These are phyloP conservation scores for Takashimella tepidaria DNA, from an alignment of 1,284 basidiomycete species.

Conservation along the genomic window DNA sequence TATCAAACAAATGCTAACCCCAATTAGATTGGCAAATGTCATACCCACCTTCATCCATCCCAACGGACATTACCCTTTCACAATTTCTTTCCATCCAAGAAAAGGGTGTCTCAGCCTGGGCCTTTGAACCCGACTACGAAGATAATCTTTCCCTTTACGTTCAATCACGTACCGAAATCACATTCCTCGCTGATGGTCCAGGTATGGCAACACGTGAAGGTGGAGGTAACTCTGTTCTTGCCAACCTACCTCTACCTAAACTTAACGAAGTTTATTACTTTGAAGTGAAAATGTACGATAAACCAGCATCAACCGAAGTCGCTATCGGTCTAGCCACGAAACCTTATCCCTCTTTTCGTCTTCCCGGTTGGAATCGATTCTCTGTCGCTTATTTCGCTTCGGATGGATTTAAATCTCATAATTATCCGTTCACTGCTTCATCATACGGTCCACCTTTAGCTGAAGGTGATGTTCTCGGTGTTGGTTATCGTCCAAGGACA, in stretches of 20 bases:
- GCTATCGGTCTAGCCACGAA: conserved; percentile 89
- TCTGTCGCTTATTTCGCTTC: conserved; percentile 92
- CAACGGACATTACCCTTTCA: conserved; percentile 92
- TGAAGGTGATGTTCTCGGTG: conserved; percentile 89
- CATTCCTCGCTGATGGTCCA: conserved; percentile 88
- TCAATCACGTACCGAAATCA: conserved; percentile 88
- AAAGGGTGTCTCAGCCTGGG: conserved; percentile 96
- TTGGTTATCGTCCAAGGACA: conserved; percentile 86
- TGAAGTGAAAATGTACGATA: conserved; percentile 97
- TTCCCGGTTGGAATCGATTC: conserved; percentile 80
- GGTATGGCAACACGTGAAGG: conserved; percentile 55
- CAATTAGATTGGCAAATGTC: conserved; percentile 75
- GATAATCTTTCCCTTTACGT: conserved; percentile 83
- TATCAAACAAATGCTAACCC: background rate
- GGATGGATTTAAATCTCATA: conserved; percentile 94
- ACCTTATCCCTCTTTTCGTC: conserved; percentile 85
- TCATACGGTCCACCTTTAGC: conserved; percentile 80
- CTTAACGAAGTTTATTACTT: conserved; percentile 97
- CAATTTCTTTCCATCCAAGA: conserved; percentile 97
- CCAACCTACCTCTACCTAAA: conserved; percentile 88
- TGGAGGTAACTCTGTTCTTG: conserved; percentile 81
- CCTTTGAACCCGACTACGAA: conserved; percentile 94
- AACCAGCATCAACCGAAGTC: conserved; percentile 74
- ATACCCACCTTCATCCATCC: conserved; percentile 84
- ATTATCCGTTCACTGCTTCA: conserved; percentile 87